These are phyloP conservation scores for Sordariomycetes sp. DNA, from an alignment of 2,329 filamentous ascomycete genomes.

Conservation along the genomic window DNA sequence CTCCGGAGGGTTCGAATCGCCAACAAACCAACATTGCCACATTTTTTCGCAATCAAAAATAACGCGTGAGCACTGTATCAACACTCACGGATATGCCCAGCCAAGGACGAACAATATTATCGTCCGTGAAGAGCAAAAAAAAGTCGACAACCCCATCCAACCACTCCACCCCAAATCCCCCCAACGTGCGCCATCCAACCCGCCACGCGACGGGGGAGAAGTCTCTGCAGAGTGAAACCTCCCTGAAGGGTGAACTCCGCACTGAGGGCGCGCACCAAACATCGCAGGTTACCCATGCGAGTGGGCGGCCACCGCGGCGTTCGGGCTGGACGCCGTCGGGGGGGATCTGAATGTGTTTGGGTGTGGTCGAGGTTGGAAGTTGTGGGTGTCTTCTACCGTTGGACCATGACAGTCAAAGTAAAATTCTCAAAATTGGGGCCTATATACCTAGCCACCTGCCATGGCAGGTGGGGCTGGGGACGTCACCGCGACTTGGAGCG, in stretches of 20 bases:
- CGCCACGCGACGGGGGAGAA: conserved; percentile 64
- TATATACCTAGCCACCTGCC: conserved; percentile 19
- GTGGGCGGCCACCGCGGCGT: conserved; percentile 57
- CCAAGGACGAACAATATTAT: not conserved
- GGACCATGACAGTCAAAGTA: conserved; percentile 52
- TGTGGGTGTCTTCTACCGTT: conserved; percentile 47
- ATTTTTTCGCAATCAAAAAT: too few relatives aligned
- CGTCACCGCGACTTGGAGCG: too few relatives aligned
- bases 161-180: conserved; percentile 43
- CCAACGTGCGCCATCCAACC: conserved; percentile 56
- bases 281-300: conserved; percentile 61
- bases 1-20: not conserved
- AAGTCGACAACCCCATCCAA: conserved; percentile 45
- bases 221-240: conserved; percentile 65
- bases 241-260: conserved; percentile 62
- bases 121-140: conserved; percentile 16
- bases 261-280: conserved; percentile 50
- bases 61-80: too few relatives aligned
- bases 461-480: not conserved
- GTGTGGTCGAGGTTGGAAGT: conserved; percentile 37
- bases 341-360: conserved; percentile 49
- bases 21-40: too few relatives aligned
- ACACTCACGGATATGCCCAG: too few relatives aligned
- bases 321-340: conserved; percentile 56
- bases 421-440: not conserved